Conservation (phyloP, 129 eudicot genomes). For the Heracleum sosnowskyi region DNA sequence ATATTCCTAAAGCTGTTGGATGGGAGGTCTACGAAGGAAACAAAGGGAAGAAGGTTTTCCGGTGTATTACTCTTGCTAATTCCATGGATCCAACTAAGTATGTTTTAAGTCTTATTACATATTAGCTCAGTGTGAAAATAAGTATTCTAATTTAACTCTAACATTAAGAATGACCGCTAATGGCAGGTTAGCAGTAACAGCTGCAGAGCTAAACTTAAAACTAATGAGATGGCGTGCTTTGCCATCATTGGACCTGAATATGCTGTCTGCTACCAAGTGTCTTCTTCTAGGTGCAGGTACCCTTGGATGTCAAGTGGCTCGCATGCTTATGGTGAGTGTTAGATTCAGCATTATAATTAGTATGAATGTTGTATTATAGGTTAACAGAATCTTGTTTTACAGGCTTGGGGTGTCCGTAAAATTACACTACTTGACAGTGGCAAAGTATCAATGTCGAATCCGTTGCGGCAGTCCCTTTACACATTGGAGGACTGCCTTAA, state of each 20-base stretch:
- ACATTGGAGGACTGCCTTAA: constrained; percentile 69
- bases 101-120: constrained; percentile 12
- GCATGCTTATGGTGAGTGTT: constrained; percentile 85
- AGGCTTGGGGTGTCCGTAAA: constrained; percentile 97
- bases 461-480: constrained; percentile 81
- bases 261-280: constrained; percentile 61
- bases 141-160: not conserved
- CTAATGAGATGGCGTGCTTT: constrained; percentile 94
- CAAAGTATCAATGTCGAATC: constrained; percentile 93
- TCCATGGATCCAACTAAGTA: constrained; percentile 95
- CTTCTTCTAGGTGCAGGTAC: constrained; percentile 95
- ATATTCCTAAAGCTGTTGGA: constrained; percentile 65
- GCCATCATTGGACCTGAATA: constrained; percentile 63
- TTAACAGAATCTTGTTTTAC: constrained; percentile 9
- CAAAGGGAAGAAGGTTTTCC: constrained; percentile 36
- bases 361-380: not conserved
- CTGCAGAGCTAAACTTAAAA: constrained; percentile 91
- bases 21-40: constrained; percentile 42
- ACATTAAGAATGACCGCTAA: not conserved
- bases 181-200: constrained; percentile 76
- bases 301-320: constrained; percentile 98
- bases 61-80: constrained; percentile 63
- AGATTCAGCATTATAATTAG: not conserved
- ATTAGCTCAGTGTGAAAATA: not conserved
- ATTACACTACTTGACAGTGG: constrained; percentile 89